Evolutionary conservation across 768 basidiomycete genomes (phyloP).

Genomic region (Cubamyces sp.): DNA sequence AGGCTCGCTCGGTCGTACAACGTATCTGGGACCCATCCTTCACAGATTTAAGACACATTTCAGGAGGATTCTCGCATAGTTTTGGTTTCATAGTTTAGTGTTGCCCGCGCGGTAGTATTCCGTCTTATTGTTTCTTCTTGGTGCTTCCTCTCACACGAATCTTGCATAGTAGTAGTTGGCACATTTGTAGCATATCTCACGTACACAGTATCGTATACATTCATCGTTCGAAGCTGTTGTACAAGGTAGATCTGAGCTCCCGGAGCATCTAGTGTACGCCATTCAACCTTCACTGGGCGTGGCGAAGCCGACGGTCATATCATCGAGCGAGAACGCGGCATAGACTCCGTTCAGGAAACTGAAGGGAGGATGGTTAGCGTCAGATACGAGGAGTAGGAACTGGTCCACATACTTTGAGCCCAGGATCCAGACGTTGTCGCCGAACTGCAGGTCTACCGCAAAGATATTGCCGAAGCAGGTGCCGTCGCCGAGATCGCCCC

Average conservation of each 20-base stretch:
- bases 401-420: neutral
- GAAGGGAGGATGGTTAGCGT: neutral
- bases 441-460: constrained; percentile 9
- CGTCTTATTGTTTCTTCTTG: neutral
- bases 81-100: neutral
- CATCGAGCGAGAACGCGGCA: constrained; percentile 4
- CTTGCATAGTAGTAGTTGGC: neutral
- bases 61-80: neutral
- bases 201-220: neutral
- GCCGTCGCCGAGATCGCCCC: constrained; percentile 10
- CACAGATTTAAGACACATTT: neutral
- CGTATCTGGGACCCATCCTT: neutral
- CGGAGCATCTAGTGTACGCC: neutral
- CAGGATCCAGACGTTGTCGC: constrained; percentile 18
- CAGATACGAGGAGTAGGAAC: too few species aligned
- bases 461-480: constrained; percentile 19
- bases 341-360: constrained; percentile 8
- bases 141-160: neutral
- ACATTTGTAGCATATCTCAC: constrained; percentile 3
- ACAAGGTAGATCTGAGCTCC: neutral
- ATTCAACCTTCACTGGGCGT: neutral
- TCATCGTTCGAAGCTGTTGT: neutral
- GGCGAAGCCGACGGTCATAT: constrained; percentile 9
- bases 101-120: neutral
- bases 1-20: neutral